Evolutionary conservation across 2,329 filamentous ascomycete genomes (phyloP).

Genomic region (Rugonectria rugulosa): DNA sequence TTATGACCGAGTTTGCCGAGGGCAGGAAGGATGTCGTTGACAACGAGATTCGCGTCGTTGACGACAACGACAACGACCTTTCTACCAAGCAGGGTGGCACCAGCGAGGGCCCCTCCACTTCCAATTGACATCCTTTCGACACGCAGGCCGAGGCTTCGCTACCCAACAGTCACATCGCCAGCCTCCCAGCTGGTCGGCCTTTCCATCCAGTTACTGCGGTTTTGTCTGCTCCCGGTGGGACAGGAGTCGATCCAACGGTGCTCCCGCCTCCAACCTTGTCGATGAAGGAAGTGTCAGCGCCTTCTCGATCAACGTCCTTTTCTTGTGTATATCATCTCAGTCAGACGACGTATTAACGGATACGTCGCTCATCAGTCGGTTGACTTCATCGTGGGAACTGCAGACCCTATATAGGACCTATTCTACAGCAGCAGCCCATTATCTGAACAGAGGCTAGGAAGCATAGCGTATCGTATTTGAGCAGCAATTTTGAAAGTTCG

Average conservation of each 20-base stretch:
- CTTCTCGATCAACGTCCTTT: conserved; percentile 1
- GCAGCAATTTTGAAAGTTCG: not conserved
- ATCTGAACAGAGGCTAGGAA: not conserved
- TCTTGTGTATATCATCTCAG: conserved; percentile 37
- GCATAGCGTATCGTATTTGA: not conserved
- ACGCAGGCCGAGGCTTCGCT: not conserved
- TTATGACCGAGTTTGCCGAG: conserved; percentile 56
- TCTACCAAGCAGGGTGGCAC: conserved; percentile 31
- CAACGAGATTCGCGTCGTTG: conserved; percentile 48
- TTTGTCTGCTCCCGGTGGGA: not conserved
- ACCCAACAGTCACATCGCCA: not conserved
- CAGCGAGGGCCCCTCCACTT: conserved; percentile 7
- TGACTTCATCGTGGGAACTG: not conserved
- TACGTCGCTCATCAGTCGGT: not conserved
- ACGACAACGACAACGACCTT: conserved; percentile 18
- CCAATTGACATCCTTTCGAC: conserved; percentile 27
- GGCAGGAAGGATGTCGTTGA: conserved; percentile 54
- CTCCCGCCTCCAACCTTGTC: not conserved
- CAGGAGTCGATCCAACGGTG: not conserved
- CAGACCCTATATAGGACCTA: not conserved
- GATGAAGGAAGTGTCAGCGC: not conserved
- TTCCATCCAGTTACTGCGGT: too few relatives aligned
- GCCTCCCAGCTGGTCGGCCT: not conserved
- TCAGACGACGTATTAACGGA: conserved; percentile 32
- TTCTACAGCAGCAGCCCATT: not conserved